These are phyloP conservation scores for Salix koriyanagi DNA, from an alignment of 345 rosid genomes.

Conservation along the genomic window DNA sequence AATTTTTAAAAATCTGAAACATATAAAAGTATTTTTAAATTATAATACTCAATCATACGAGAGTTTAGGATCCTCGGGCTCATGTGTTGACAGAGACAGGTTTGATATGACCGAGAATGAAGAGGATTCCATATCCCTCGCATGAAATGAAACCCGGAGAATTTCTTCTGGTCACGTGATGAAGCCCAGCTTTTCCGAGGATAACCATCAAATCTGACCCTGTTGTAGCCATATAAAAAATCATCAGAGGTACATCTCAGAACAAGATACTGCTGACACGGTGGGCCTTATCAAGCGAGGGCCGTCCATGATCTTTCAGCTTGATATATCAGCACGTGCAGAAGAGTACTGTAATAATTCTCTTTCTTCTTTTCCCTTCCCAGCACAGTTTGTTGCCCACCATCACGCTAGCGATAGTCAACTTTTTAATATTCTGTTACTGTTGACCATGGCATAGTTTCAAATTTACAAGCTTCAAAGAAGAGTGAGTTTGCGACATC, in stretches of 20 bases:
- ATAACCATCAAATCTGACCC: not conserved
- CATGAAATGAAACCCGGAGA: constrained; percentile 4
- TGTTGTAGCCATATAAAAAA: not conserved
- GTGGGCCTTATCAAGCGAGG: not conserved
- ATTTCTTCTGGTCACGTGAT: constrained; percentile 1
- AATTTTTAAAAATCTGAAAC: no score
- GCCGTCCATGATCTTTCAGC: not conserved
- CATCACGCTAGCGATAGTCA: not conserved
- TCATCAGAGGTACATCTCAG: not conserved
- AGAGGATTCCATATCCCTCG: constrained; percentile 4
- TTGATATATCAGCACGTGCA: not conserved
- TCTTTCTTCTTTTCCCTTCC: not conserved
- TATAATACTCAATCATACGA: no score
- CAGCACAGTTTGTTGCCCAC: not conserved
- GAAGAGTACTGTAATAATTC: not conserved
- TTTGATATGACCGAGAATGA: constrained; percentile 31
- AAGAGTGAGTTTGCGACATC: no score
- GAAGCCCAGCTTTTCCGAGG: not conserved
- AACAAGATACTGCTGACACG: constrained; percentile 1
- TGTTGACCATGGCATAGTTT: not conserved
- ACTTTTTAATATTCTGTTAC: not conserved
- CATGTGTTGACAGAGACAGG: constrained; percentile 24
- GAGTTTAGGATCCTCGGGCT: constrained; percentile 54
- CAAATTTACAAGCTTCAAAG: no score
- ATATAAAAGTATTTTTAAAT: no score